Conservation (phyloP, 1,284 basidiomycete species). For the Pterulicium gracile region DNA sequence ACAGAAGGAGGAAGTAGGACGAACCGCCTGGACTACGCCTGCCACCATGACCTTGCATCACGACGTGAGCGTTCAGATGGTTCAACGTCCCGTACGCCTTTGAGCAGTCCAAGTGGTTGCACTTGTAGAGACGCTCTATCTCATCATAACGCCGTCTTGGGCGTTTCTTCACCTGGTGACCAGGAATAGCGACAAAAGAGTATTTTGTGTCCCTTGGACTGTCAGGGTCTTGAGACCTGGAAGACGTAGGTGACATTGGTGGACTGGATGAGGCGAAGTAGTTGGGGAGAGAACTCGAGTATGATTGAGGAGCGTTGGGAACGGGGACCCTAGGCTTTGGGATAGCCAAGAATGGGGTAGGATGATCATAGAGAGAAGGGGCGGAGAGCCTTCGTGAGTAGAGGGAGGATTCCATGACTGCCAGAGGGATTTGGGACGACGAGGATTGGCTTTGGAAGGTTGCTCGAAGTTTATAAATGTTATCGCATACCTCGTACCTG, state of each 20-base stretch:
- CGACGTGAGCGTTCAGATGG: slow-evolving; percentile 87
- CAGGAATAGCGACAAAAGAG: slow-evolving; percentile 70
- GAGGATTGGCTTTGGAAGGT: too few species aligned
- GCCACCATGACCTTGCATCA: slow-evolving; percentile 83
- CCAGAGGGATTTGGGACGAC: too few species aligned
- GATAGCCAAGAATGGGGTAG: not conserved
- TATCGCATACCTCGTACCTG: too few species aligned
- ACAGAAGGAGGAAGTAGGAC: slow-evolving; percentile 17
- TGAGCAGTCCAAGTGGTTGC: slow-evolving; percentile 72
- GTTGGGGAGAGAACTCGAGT: not conserved
- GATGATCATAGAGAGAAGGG: not conserved
- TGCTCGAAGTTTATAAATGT: too few species aligned
- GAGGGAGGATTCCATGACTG: too few species aligned
- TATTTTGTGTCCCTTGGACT: slow-evolving; percentile 53
- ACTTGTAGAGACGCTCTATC: slow-evolving; percentile 86
- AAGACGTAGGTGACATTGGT: slow-evolving; percentile 26
- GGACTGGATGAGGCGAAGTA: slow-evolving; percentile 21
- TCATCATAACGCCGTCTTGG: slow-evolving; percentile 80
- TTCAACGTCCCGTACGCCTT: slow-evolving; percentile 87
- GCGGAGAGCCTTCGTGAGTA: not conserved
- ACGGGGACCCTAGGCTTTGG: not conserved
- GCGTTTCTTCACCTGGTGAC: slow-evolving; percentile 72
- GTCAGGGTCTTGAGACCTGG: slow-evolving; percentile 30
- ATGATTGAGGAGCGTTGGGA: not conserved
- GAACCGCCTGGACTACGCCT: slow-evolving; percentile 78